Evolutionary conservation across 148 eudicot species (phyloP).

Genomic region (Camellia japonica): DNA sequence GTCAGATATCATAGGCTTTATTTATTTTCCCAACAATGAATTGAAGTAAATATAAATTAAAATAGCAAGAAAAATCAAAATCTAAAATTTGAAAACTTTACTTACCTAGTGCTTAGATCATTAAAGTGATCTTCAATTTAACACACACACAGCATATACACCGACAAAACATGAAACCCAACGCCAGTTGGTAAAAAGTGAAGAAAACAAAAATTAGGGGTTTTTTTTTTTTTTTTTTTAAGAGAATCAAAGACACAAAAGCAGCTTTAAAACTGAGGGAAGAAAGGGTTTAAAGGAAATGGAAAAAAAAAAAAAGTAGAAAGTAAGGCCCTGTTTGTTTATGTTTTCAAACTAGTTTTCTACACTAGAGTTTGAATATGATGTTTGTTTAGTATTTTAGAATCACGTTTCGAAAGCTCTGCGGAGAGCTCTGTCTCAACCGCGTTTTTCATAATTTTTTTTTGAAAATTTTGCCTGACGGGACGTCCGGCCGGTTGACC

Average conservation of each 20-base stretch:
- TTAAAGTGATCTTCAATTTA: slow-evolving; percentile 19
- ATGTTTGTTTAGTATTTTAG: no score
- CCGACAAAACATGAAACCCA: neutral
- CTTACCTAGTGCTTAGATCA: slow-evolving; percentile 18
- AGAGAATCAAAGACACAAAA: slow-evolving; percentile 25
- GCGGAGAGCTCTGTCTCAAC: no score
- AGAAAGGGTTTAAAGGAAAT: slow-evolving; percentile 9
- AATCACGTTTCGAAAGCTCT: no score
- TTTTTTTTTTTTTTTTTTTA: neutral
- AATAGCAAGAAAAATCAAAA: slow-evolving; percentile 6
- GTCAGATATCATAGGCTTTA: slow-evolving; percentile 6
- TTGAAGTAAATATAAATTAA: neutral
- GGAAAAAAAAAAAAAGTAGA: slow-evolving; percentile 19
- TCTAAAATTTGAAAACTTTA: neutral
- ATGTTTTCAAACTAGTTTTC: no score
- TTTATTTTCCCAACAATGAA: neutral
- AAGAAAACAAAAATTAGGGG: slow-evolving; percentile 16
- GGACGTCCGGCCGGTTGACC: no score
- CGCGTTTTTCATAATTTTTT: no score
- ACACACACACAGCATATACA: neutral
- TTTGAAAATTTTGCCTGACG: no score
- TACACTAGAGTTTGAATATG: no score
- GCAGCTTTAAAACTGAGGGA: slow-evolving; percentile 30
- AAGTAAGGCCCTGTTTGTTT: neutral
- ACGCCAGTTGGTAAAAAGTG: neutral